Conservation (phyloP, 768 basidiomycete genomes). For the Tremella fuciformis region DNA sequence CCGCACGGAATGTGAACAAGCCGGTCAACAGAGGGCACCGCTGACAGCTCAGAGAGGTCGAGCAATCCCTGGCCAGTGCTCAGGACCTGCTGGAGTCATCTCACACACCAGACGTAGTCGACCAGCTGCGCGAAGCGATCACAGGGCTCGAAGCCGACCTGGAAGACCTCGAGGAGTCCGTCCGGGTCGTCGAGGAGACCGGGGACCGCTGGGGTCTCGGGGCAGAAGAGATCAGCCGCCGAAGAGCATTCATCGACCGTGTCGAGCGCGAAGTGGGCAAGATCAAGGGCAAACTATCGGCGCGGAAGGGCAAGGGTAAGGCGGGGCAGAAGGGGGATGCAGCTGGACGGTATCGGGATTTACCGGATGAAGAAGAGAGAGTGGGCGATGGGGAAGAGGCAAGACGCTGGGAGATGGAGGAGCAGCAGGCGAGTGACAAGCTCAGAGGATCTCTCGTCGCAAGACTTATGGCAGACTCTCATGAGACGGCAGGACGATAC, state of each 20-base stretch:
- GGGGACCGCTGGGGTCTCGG: slow-evolving; percentile 84
- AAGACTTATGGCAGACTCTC: slow-evolving; percentile 62
- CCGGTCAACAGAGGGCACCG: background rate
- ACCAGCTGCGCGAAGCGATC: slow-evolving; percentile 72
- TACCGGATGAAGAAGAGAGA: slow-evolving; percentile 26
- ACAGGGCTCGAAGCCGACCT: slow-evolving; percentile 77
- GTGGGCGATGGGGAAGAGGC: slow-evolving; percentile 63
- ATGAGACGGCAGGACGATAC: slow-evolving; percentile 84
- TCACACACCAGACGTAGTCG: slow-evolving; percentile 14
- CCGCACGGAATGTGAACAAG: too few relatives aligned
- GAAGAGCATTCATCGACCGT: slow-evolving; percentile 71
- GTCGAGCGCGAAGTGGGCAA: slow-evolving; percentile 67
- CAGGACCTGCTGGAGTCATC: slow-evolving; percentile 6
- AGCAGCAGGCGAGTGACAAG: slow-evolving; percentile 66
- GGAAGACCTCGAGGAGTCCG: slow-evolving; percentile 90
- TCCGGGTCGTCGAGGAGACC: slow-evolving; percentile 80
- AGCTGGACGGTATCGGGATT: slow-evolving; percentile 27
- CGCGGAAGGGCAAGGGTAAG: slow-evolving; percentile 2
- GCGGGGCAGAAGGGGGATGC: slow-evolving; percentile 9
- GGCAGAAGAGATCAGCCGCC: slow-evolving; percentile 68
- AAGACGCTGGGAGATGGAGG: slow-evolving; percentile 72
- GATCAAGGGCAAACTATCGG: too few relatives aligned
- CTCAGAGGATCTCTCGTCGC: background rate
- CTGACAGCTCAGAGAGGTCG: slow-evolving; percentile 34
- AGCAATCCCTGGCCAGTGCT: slow-evolving; percentile 30